Evolutionary conservation across 2,329 filamentous ascomycete species (phyloP).

Genomic region (Daldinia sp.): DNA sequence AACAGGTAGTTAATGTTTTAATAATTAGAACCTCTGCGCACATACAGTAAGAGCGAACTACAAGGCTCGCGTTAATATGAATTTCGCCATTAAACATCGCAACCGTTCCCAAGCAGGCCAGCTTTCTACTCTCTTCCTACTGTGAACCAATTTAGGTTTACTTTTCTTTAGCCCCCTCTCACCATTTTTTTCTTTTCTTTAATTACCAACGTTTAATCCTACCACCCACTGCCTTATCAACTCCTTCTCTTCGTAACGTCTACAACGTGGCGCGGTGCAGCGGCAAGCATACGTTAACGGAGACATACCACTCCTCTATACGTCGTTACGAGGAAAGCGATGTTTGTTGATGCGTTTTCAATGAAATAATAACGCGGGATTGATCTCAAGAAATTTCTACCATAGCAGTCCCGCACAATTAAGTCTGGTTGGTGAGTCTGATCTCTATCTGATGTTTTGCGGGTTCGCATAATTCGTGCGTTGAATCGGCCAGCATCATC

Average conservation of each 20-base stretch:
- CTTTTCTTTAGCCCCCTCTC: not conserved
- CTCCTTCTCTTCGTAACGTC: not conserved
- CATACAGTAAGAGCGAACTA: not conserved
- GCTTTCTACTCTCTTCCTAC: not conserved
- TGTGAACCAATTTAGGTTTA: not conserved
- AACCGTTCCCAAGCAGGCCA: not conserved
- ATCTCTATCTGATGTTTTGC: not conserved
- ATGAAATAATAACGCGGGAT: conserved; percentile 10
- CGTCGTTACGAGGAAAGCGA: not conserved
- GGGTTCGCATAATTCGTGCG: conserved; percentile 18
- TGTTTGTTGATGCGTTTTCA: not conserved
- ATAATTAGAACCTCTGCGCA: not conserved
- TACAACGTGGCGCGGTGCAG: not conserved
- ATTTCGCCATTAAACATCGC: conserved; percentile 17
- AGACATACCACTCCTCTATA: not conserved
- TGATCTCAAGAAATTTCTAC: no score
- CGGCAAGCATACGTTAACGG: not conserved
- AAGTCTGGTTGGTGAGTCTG: no score
- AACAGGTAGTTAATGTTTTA: not conserved
- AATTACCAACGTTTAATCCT: not conserved
- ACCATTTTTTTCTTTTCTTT: not conserved
- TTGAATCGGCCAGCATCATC: not conserved
- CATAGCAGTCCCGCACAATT: not conserved
- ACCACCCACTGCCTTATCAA: not conserved
- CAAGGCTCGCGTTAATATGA: conserved; percentile 19